These are phyloP conservation scores for Yamadazyma ubonensis DNA, from an alignment of 805 yeast species.

Conservation along the genomic window DNA sequence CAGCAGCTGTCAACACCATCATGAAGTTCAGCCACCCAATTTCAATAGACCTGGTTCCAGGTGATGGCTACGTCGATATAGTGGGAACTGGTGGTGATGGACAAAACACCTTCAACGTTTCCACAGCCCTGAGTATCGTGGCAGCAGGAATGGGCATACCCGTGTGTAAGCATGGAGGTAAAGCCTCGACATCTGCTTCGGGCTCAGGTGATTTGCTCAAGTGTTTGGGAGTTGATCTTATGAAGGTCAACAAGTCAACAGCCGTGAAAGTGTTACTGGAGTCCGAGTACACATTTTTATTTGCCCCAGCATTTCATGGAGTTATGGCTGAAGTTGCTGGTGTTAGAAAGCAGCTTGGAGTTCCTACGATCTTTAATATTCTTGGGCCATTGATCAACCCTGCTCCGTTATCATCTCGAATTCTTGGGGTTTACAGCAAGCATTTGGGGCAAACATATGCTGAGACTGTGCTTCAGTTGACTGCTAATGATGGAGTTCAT, in stretches of 20 bases:
- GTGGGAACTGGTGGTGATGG: slow-evolving; percentile 99
- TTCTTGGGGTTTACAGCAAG: slow-evolving; percentile 86
- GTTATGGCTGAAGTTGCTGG: slow-evolving; percentile 84
- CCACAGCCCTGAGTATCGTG: slow-evolving; percentile 91
- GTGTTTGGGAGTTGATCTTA: slow-evolving; percentile 78
- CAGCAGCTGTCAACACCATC: slow-evolving; percentile 80
- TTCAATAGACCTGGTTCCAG: slow-evolving; percentile 42
- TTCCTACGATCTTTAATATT: slow-evolving; percentile 92
- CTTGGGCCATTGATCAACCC: slow-evolving; percentile 95
- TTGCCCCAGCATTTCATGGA: slow-evolving; percentile 93
- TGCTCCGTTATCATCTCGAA: slow-evolving; percentile 72
- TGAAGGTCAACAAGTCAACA: slow-evolving; percentile 60
- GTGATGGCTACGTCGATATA: slow-evolving; percentile 69
- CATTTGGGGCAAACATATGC: slow-evolving; percentile 82
- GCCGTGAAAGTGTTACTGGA: slow-evolving; percentile 58
- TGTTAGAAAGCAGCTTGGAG: slow-evolving; percentile 74
- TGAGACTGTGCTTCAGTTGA: slow-evolving; percentile 67
- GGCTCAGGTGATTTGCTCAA: slow-evolving; percentile 91
- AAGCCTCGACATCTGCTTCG: slow-evolving; percentile 88
- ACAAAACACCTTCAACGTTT: slow-evolving; percentile 93
- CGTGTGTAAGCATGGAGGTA: slow-evolving; percentile 96
- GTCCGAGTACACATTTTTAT: slow-evolving; percentile 62
- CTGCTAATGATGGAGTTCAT: slow-evolving; percentile 45
- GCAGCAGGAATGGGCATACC: slow-evolving; percentile 84
- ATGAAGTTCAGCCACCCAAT: slow-evolving; percentile 61